Base-by-base conservation (phyloP, 106 monocot species). In the Apostasia shenzhenica region DNA sequence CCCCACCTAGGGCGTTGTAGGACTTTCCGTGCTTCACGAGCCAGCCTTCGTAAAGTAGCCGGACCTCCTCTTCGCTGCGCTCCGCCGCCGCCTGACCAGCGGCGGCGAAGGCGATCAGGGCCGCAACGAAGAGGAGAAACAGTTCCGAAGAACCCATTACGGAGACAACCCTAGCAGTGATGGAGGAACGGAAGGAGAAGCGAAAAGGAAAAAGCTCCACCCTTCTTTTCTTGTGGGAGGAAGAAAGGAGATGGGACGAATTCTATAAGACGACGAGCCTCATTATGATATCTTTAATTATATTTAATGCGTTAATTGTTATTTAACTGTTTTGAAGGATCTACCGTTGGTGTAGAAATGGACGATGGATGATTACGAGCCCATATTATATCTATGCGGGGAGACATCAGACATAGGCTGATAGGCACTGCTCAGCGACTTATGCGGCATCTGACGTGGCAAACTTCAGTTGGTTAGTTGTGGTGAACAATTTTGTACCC, bases 1-100 rank as follows among this genome's bases (percentile, higher is more conserved):
- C 57, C 75, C 81, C 83, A 3, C 48, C 87, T 41, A 81, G 66
- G 46, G 65, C 81, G 69, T 84, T 88, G 77, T 75, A 69, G 2
- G 76, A 43, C 39, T 64, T 72, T 6, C 59, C 54, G 66, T 81
- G 68, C 54, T 54, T 49, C 4, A 69, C 13, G 2, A 75, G 68
- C 87, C 87, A 88, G 2, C 48, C 59, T 11, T 81, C 62, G 78
- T 83, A 84, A 6, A 72, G 47, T 2, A 55, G 41, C 9, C 81
- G 63, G 6, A 72, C 39, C 72, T 73, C 81, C 49, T 62, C 56
- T 38, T 77, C 81, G 48, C 58, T 72, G 54, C 77, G 59, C 53
- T 67, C 56, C 3, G 62, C 62, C 45, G 44, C 62, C 2, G 0
- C 41, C 12, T 8, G 62, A 2, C 12, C 44, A 6, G 62, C 11